A percentile compares a stretch with the other conserved stretches of the same genome.
Conservation (phyloP, 2,329 filamentous ascomycete species). For the Leptographium flavum region DNA sequence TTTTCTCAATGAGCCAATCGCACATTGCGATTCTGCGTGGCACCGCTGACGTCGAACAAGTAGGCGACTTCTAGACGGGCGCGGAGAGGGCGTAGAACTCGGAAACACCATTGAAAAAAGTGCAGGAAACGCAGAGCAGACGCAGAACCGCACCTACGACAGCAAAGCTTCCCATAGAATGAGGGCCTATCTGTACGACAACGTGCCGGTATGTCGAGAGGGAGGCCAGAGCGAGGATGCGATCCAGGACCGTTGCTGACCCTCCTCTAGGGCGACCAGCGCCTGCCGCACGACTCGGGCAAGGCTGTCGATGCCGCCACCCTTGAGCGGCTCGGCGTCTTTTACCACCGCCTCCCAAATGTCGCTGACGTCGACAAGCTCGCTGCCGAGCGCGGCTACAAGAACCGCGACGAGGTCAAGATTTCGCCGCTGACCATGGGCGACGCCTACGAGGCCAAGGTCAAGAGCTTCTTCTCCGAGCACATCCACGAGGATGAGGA, state of each 20-base stretch:
- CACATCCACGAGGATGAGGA: slow-evolving; percentile 98
- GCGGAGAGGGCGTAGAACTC: too few species aligned
- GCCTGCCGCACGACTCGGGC: slow-evolving; percentile 77
- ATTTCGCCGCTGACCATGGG: slow-evolving; percentile 81
- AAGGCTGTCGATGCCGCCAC: slow-evolving; percentile 48
- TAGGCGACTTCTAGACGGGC: too few species aligned
- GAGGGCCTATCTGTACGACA: slow-evolving; percentile 45
- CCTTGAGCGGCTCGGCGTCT: slow-evolving; percentile 62
- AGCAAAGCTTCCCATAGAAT: too few species aligned
- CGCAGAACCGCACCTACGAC: too few species aligned
- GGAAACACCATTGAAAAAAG: too few species aligned
- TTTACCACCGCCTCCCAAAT: slow-evolving; percentile 56
- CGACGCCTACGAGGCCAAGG: slow-evolving; percentile 78
- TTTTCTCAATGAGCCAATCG: slow-evolving; percentile 6
- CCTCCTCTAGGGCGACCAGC: slow-evolving; percentile 73
- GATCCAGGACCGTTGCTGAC: neutral
- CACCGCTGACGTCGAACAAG: neutral
- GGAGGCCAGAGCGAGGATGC: neutral
- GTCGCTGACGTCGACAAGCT: slow-evolving; percentile 58
- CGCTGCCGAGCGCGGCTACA: slow-evolving; percentile 65
- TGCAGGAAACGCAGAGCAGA: too few species aligned
- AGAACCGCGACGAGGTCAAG: slow-evolving; percentile 86
- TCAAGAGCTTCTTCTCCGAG: slow-evolving; percentile 87
- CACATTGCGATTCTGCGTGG: slow-evolving; percentile 5
- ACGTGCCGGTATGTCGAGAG: slow-evolving; percentile 29